These are phyloP conservation scores for Epichloe coenophiala DNA, from an alignment of 2,329 filamentous ascomycete species.

Conservation along the genomic window DNA sequence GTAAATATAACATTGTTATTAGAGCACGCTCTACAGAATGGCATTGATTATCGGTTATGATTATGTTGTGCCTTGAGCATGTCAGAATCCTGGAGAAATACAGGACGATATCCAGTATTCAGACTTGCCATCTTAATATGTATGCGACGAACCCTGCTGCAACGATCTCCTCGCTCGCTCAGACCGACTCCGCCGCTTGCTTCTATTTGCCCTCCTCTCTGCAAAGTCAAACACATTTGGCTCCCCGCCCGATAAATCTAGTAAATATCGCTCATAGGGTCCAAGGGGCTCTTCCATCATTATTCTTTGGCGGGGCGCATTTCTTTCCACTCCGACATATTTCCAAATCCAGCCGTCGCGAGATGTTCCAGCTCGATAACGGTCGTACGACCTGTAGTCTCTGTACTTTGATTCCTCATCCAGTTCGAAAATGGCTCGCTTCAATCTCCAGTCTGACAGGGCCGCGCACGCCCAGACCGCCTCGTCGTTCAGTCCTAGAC, in stretches of 20 bases:
- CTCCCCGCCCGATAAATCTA: constrained; percentile 29
- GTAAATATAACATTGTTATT: too few relatives aligned
- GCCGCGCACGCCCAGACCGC: constrained; percentile 33
- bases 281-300: constrained; percentile 41
- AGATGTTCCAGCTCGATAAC: constrained; percentile 7
- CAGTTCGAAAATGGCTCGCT: constrained; percentile 13
- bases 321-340: constrained; percentile 30
- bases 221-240: constrained; percentile 31
- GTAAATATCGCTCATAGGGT: constrained; percentile 35
- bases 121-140: neutral
- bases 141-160: neutral
- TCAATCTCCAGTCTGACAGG: constrained; percentile 30
- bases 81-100: too few relatives aligned
- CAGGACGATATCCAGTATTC: neutral
- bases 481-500: constrained; percentile 35
- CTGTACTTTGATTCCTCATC: constrained; percentile 2
- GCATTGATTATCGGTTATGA: too few relatives aligned
- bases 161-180: neutral
- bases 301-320: constrained; percentile 25
- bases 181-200: constrained; percentile 5
- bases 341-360: constrained; percentile 38
- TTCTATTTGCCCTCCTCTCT: constrained; percentile 12
- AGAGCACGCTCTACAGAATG: too few relatives aligned
- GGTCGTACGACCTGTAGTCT: constrained; percentile 12
- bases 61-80: too few relatives aligned